Evolutionary conservation across 2,329 filamentous ascomycete genomes (phyloP), one percentile per base, ranked within the genome.

Genomic region (Cladosporium cucumerinum): DNA sequence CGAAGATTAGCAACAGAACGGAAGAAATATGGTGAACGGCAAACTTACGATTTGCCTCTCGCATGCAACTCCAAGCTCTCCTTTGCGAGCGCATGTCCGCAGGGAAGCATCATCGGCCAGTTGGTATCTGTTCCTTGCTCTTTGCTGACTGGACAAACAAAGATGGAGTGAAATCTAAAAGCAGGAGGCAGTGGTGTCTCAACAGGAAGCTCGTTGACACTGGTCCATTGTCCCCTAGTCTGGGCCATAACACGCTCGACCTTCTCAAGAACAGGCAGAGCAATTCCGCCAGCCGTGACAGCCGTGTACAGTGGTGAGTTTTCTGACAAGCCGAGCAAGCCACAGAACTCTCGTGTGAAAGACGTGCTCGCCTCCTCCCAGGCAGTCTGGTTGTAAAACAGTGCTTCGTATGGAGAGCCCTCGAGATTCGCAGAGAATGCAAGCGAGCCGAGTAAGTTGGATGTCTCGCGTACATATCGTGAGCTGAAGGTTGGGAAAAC

Each of bases 101-200:
- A 99, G 0, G 92, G 91, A 74, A 99, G 88, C 86, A 97, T 95
- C 90, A 98, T 96, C 1, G 95, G 93, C 12, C 95, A 95, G 76
- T 99, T 99, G 26, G 84, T 80, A 73, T 96, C 93, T 0, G 94
- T 99, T 0, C 91, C 93, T 78, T 99, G 95, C 75, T 97, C 95
- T 77, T 98, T 98, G 72, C 90, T 93, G 5, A 99, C 95, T 0
- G 95, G 95, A 74, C 95, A 99, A 49, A 99, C 95, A 75, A 99
- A 99, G 74, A 99, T 97, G 64, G 91, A 91, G 77, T 99, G 95
- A 81, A 96, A 99, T 61, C 85, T 82, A 73, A 88, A 89, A 6
- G 82, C 82, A 2, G 84, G 84, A 2, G 87, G 87, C 4, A 89
- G 79, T 0, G 87, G 85, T 18, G 88, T 88, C 76, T 89, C 87